Evolutionary conservation across 306 rosid species (phyloP).

Genomic region (Vicia villosa): DNA sequence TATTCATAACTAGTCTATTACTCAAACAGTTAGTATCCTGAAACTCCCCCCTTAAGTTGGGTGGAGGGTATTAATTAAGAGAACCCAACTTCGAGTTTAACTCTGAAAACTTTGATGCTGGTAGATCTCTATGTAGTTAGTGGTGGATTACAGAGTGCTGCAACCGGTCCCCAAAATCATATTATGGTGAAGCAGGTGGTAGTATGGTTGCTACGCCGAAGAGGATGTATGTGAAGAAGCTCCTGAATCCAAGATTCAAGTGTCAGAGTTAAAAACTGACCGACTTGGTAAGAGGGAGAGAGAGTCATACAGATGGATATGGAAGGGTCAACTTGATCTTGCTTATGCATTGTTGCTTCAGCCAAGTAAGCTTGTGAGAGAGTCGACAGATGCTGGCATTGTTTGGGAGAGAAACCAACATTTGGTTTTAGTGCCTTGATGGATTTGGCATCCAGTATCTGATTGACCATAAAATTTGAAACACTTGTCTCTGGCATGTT

Average conservation of each 20-base stretch:
- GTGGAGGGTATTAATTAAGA: conserved; percentile 5
- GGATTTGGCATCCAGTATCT: neutral
- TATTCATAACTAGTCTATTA: neutral
- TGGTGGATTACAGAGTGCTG: neutral
- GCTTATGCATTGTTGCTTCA: neutral
- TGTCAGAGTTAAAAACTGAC: neutral
- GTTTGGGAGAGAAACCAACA: neutral
- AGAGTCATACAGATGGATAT: neutral
- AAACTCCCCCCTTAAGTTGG: neutral
- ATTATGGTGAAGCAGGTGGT: neutral
- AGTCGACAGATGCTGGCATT: neutral
- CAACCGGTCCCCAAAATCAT: neutral
- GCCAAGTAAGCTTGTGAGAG: neutral
- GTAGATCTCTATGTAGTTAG: neutral
- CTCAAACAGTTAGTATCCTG: neutral
- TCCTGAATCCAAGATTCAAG: neutral
- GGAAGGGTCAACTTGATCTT: neutral
- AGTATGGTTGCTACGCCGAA: neutral
- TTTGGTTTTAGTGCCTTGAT: neutral
- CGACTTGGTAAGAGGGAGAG: neutral
- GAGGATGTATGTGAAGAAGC: neutral
- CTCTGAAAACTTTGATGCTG: neutral
- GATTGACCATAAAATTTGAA: neutral
- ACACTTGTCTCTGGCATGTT: neutral
- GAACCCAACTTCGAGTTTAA: conserved; percentile 7